Evolutionary conservation across 2,329 filamentous ascomycete species (phyloP).

Genomic region (Exophiala mesophila): DNA sequence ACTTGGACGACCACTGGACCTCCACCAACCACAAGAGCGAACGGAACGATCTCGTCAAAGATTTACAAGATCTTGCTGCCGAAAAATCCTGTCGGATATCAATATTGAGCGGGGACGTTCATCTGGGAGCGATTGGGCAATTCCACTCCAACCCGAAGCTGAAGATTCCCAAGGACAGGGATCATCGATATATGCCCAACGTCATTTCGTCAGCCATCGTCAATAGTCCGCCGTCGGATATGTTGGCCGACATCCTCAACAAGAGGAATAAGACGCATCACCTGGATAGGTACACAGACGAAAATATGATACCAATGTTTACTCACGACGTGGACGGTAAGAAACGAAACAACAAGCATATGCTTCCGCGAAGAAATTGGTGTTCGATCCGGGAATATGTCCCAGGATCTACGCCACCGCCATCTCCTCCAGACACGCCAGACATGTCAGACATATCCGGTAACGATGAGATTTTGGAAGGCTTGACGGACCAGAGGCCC

Average conservation of each 20-base stretch:
- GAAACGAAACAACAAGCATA: constrained; percentile 80
- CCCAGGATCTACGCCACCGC: constrained; percentile 69
- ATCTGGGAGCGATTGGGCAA: constrained; percentile 79
- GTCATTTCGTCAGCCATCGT: constrained; percentile 90
- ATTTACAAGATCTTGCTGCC: constrained; percentile 86
- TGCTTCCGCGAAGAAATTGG: constrained; percentile 90
- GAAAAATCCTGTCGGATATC: constrained; percentile 90
- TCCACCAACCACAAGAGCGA: constrained; percentile 91
- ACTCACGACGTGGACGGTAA: constrained; percentile 83
- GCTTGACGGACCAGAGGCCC: constrained; percentile 29
- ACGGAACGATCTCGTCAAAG: constrained; percentile 78
- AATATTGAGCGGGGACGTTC: constrained; percentile 76
- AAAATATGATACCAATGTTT: constrained; percentile 95
- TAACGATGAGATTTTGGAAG: constrained; percentile 17
- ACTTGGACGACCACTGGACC: constrained; percentile 96
- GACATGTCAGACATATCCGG: constrained; percentile 24
- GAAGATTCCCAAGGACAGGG: constrained; percentile 75
- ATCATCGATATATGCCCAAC: constrained; percentile 96
- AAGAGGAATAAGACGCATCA: constrained; percentile 76
- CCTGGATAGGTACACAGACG: constrained; percentile 69
- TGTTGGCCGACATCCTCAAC: constrained; percentile 88
- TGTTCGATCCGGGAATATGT: constrained; percentile 84
- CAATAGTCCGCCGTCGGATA: constrained; percentile 80
- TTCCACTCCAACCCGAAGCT: constrained; percentile 91
- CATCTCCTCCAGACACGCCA: constrained; percentile 55